Conservation (phyloP, 495 filamentous ascomycete species). For the Pseudomonodictys pantanalensis region DNA sequence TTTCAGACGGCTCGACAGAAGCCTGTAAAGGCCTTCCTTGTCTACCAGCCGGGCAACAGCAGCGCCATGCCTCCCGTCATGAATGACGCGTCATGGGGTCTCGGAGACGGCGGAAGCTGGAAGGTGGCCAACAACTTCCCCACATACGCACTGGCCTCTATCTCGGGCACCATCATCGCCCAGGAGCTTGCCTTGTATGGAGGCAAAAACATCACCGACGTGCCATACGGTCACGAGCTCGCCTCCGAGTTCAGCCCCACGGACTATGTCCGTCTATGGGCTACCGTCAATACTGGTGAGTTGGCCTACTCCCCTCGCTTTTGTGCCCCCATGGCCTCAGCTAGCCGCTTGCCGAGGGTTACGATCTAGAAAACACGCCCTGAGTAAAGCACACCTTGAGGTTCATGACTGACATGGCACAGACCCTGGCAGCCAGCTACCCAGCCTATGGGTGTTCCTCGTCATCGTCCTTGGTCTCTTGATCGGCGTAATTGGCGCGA, state of each 20-base stretch:
- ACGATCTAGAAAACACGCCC: too few relatives aligned
- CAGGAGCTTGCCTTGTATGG: slow-evolving; percentile 69
- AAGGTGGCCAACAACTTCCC: slow-evolving; percentile 63
- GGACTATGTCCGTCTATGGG: slow-evolving; percentile 57
- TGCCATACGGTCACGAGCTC: slow-evolving; percentile 57
- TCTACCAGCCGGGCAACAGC: slow-evolving; percentile 64
- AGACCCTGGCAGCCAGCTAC: slow-evolving; percentile 47
- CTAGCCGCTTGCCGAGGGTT: too few relatives aligned
- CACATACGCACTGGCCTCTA: slow-evolving; percentile 76
- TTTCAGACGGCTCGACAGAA: slow-evolving; percentile 58
- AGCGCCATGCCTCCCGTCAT: slow-evolving; percentile 58
- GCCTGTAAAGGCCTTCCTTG: slow-evolving; percentile 64
- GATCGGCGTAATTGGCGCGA: slow-evolving; percentile 59
- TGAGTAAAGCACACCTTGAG: too few relatives aligned
- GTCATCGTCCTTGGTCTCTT: slow-evolving; percentile 76
- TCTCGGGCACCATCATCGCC: slow-evolving; percentile 65
- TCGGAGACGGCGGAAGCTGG: slow-evolving; percentile 65
- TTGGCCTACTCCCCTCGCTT: slow-evolving; percentile 33
- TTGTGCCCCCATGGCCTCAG: too few relatives aligned
- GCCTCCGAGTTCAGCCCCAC: slow-evolving; percentile 43
- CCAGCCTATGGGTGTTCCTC: slow-evolving; percentile 78
- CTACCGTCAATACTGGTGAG: slow-evolving; percentile 59
- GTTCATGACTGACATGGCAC: slow-evolving; percentile 33
- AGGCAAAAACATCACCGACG: slow-evolving; percentile 60
- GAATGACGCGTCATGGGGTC: slow-evolving; percentile 59